These are phyloP conservation scores for Amauroascus verrucosus DNA, from an alignment of 2,329 filamentous ascomycete genomes.

Conservation along the genomic window DNA sequence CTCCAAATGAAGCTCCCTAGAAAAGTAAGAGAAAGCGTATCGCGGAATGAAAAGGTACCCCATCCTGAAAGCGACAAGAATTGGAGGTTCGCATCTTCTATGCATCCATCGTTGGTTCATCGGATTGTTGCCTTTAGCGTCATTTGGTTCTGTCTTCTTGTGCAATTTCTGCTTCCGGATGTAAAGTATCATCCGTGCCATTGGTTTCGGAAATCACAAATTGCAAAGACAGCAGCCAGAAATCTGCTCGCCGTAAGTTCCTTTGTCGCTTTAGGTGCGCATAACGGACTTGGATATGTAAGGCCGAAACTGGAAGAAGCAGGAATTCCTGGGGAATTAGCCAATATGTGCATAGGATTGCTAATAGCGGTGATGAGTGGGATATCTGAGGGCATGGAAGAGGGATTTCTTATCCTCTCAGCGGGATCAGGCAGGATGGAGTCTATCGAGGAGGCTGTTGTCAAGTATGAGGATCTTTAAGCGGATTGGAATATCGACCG, in stretches of 20 bases:
- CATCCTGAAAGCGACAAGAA: neutral
- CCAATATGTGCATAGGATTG: neutral
- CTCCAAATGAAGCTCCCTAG: neutral
- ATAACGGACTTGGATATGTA: neutral
- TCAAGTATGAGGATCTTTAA: too few relatives aligned
- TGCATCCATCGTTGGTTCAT: slow-evolving; percentile 45
- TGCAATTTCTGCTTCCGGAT: slow-evolving; percentile 53
- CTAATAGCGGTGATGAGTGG: neutral
- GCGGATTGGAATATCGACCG: too few relatives aligned
- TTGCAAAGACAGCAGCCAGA: neutral
- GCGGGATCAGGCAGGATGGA: neutral
- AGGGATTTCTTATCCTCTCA: neutral
- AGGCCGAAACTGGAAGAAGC: neutral
- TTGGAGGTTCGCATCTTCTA: slow-evolving; percentile 7
- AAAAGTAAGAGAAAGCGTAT: neutral
- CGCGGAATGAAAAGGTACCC: neutral
- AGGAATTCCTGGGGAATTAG: neutral
- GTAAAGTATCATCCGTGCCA: slow-evolving; percentile 41
- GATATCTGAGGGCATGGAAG: neutral
- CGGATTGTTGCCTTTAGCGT: slow-evolving; percentile 48
- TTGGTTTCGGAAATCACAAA: slow-evolving; percentile 37
- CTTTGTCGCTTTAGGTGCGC: neutral
- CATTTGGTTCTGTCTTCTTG: slow-evolving; percentile 51
- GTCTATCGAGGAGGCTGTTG: too few relatives aligned
- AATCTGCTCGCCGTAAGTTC: neutral